Conservation (phyloP, 805 yeast genomes). For the Zygotorulaspora chibaensis region DNA sequence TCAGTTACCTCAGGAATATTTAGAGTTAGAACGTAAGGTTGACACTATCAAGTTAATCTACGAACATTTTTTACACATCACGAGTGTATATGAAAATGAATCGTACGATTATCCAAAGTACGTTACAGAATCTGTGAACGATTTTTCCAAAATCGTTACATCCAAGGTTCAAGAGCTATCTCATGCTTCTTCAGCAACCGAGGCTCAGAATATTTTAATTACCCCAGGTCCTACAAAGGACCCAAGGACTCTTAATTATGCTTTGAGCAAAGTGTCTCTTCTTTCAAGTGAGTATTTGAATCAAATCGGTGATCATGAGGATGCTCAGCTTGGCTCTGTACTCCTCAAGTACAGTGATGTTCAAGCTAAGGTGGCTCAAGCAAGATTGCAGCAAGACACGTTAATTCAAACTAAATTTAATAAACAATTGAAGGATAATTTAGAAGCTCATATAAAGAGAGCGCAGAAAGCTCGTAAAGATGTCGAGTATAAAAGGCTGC, state of each 20-base stretch:
- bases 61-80: constrained; percentile 50
- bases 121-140: constrained; percentile 66
- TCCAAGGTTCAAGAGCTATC: constrained; percentile 63
- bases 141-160: constrained; percentile 62
- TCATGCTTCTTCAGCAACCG: constrained; percentile 71
- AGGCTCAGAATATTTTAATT: constrained; percentile 69
- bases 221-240: constrained; percentile 41
- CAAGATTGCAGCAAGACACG: constrained; percentile 77
- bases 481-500: constrained; percentile 73
- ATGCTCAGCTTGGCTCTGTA: constrained; percentile 54
- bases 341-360: constrained; percentile 64
- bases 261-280: constrained; percentile 71
- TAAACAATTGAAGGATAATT: constrained; percentile 56
- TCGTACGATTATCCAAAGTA: constrained; percentile 81
- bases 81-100: constrained; percentile 61
- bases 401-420: constrained; percentile 67
- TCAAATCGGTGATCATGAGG: constrained; percentile 36
- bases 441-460: constrained; percentile 55
- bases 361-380: constrained; percentile 73
- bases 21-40: constrained; percentile 65
- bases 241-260: constrained; percentile 82
- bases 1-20: constrained; percentile 78
- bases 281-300: constrained; percentile 35
- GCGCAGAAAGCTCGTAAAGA: constrained; percentile 65
- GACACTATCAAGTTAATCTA: constrained; percentile 70